Evolutionary conservation across 1,139 yeast genomes (phyloP), one percentile per base, ranked within the genome.

Genomic region (Kodamaea plutei): DNA sequence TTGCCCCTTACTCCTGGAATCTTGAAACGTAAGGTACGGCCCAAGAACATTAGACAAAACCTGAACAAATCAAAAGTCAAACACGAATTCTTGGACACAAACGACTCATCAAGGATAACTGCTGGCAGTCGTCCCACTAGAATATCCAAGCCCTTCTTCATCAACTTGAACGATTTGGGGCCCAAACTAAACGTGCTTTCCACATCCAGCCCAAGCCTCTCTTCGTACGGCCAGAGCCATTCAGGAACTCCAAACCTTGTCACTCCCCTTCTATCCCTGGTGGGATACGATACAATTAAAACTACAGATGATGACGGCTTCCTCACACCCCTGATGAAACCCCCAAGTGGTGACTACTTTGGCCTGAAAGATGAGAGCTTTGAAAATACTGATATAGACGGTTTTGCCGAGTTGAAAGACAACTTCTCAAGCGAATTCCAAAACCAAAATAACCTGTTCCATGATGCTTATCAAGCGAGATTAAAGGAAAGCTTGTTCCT

Each of bases 321-420:
- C 30, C 41, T 62, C 12, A 67, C 73, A 0, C 73, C 73, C 1
- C 52, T 57, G 6, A 59, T 64, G 64, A 62, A 61, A 26, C 71
- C 73, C 1, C 72, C 73, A 1, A 58, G 58, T 6, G 43, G 57
- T 4, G 50, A 47, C 25, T 26, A 18, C 23, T 21, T 21, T 17
- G 20, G 8, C 23, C 12, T 11, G 13, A 11, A 21, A 21, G 6
- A 12, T 13, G 7, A 21, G 13, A 21, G 13, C 23, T 6, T 8
- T 4, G 23, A 21, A 21, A 13, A 3, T 9, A 9, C 20, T 10
- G 10, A 8, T 18, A 9, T 18, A 4, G n/a, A 18, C 23, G 9
- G 8, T 21, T 11, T 8, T 13, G 11, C 9, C 8, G 14, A 21
- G 11, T 9, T 21, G 4, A 10, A 10, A 10, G 28, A 11, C 14